Evolutionary conservation across 2,329 filamentous ascomycete species (phyloP).

Genomic region (Plectosphaerella sp.): DNA sequence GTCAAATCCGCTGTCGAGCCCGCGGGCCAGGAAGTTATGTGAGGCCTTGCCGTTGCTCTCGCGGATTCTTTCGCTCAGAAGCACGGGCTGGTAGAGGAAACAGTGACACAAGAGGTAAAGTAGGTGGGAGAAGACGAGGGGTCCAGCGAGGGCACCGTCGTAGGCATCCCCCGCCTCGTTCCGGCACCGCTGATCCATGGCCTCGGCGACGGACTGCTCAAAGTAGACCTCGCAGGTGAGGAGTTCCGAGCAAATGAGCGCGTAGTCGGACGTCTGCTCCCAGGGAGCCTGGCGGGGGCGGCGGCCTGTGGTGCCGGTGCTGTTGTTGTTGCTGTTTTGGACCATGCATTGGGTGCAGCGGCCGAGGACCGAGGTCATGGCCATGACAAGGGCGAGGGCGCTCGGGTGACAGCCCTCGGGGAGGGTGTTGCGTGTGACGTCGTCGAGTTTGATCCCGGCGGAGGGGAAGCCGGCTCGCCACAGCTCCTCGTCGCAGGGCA

Average conservation of each 20-base stretch:
- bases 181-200: background rate
- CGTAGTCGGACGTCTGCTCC: background rate
- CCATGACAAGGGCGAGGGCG: background rate
- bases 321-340: background rate
- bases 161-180: background rate
- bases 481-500: constrained; percentile 18
- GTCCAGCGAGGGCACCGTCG: background rate
- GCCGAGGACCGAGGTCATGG: constrained; percentile 1
- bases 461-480: constrained; percentile 1
- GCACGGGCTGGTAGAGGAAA: background rate
- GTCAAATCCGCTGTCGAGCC: background rate
- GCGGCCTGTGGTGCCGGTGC: too few relatives aligned
- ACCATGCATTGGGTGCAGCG: constrained; percentile 2
- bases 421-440: background rate
- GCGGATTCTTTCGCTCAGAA: background rate
- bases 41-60: background rate
- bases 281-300: constrained; percentile 1
- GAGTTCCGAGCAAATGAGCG: background rate
- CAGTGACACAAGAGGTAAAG: constrained; percentile 1
- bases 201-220: constrained; percentile 1
- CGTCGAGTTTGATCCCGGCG: background rate
- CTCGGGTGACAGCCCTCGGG: background rate
- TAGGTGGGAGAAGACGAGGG: background rate
- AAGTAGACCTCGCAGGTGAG: constrained; percentile 2
- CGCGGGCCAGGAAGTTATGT: background rate